phyloP scores from a whole-genome alignment of 331 rosid species.

The Quercus tomentella region DNA sequence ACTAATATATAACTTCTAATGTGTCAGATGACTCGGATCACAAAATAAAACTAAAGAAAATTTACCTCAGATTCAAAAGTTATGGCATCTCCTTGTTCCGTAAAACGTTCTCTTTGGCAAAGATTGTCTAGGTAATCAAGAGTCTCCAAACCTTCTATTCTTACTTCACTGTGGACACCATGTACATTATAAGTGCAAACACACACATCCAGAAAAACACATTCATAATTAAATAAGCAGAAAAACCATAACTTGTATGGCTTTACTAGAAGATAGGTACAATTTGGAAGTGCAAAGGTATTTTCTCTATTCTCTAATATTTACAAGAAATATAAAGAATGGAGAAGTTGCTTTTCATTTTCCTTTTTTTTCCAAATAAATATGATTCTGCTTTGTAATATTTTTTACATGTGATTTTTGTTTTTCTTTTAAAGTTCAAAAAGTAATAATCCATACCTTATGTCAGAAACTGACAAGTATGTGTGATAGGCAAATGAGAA shows the following conservation, averaged over 20 bases:
- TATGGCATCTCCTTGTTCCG: constrained; percentile 93
- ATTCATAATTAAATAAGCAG: background rate
- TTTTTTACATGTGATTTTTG: background rate
- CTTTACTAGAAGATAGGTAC: background rate
- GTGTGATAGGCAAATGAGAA: constrained; percentile 97
- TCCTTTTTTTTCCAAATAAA: background rate
- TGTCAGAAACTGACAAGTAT: constrained; percentile 72
- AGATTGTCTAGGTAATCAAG: constrained; percentile 88
- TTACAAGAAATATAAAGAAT: background rate
- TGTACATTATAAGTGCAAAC: constrained; percentile 4
- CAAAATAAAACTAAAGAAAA: background rate
- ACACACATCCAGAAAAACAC: background rate
- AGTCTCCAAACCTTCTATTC: constrained; percentile 95
- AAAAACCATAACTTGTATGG: background rate
- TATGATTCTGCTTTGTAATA: background rate
- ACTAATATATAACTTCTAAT: background rate
- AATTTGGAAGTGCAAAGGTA: background rate
- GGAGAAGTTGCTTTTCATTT: background rate
- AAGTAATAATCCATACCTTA: constrained; percentile 50
- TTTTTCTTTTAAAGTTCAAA: background rate
- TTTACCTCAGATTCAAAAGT: constrained; percentile 92
- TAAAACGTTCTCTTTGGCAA: constrained; percentile 73
- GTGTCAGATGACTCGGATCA: background rate
- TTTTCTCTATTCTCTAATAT: background rate
- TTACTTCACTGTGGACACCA: constrained; percentile 60